Base-by-base conservation (phyloP, 441 rosid genomes). In the Melastoma candidum region DNA sequence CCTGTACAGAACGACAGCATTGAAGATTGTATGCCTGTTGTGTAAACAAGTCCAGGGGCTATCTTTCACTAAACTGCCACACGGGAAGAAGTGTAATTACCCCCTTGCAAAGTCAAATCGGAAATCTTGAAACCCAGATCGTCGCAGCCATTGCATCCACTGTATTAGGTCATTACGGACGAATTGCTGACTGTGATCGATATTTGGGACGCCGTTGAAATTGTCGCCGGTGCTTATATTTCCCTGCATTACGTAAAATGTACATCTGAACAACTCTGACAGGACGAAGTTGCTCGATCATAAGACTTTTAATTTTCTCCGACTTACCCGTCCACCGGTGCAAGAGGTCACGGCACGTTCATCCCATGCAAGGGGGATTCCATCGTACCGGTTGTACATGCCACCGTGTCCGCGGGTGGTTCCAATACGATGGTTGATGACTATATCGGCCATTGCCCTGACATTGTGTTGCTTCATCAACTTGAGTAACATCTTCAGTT, bases 371-470 rank as follows among this genome's bases (percentile, higher is more conserved):
- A 85, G 63, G 44, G 94, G 88, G 63, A 71, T 75, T 25, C 98
- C 97, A 73, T 92, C 97, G 57, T 82, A 88, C 29, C 94, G 96
- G 61, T 88, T 88, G 54, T 88, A 82, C 78, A 58, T 78, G 58
- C 95, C 95, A 39, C 94, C 85, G 54, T 85, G 89, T 41, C 98
- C 98, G 74, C 49, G 63, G 6, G 81, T 71, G 3, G 98, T 92
- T 32, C 97, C 98, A 64, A 85, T 59, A 41, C 95, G 95, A 68
- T 92, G 98, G 68, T 88, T 92, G 73, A 92, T 82, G 65, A 92
- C 96, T 44, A 84, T 84, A 72, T 88, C 98, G 46, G 97, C 95
- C 95, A 92, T 92, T 39, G 95, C 77, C 79, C 98, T 78, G 56
- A 88, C 90, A 62, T 81, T 77, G 68, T 65, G 59, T 66, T 82